Evolutionary conservation across 768 basidiomycete genomes (phyloP).

Genomic region (Trametes elegans): DNA sequence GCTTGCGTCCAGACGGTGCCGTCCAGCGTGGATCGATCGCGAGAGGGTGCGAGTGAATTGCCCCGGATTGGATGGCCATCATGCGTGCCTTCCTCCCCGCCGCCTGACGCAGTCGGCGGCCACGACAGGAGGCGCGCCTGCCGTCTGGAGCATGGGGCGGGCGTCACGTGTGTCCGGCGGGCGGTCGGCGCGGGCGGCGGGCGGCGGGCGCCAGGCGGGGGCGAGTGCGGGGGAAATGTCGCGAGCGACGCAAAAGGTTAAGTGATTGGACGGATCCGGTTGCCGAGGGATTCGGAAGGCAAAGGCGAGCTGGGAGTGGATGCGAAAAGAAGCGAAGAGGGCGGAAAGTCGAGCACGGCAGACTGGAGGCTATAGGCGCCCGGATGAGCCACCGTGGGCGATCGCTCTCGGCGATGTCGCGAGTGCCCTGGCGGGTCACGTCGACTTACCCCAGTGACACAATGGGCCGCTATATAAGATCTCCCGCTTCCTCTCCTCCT

Average conservation of each 20-base stretch:
- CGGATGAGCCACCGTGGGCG: background rate
- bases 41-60: background rate
- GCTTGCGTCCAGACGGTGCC: background rate
- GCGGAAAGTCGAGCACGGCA: conserved; percentile 8
- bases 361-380: conserved; percentile 12
- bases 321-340: conserved; percentile 12
- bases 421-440: conserved; percentile 6
- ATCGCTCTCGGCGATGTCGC: conserved; percentile 16
- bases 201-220: background rate
- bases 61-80: background rate
- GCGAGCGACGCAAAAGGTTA: conserved; percentile 12
- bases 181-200: background rate
- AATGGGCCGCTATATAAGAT: conserved; percentile 5
- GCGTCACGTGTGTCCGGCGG: conserved; percentile 9
- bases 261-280: conserved; percentile 6
- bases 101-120: background rate
- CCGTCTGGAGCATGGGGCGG: background rate
- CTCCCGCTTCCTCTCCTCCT: background rate
- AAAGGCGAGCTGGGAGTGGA: background rate
- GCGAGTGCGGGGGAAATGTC: background rate
- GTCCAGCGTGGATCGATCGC: background rate
- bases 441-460: background rate
- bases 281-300: conserved; percentile 1
- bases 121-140: conserved; percentile 5
- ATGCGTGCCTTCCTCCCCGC: too few relatives aligned